Evolutionary conservation across 805 yeast genomes (phyloP).

Genomic region (Barnettozyma populi): DNA sequence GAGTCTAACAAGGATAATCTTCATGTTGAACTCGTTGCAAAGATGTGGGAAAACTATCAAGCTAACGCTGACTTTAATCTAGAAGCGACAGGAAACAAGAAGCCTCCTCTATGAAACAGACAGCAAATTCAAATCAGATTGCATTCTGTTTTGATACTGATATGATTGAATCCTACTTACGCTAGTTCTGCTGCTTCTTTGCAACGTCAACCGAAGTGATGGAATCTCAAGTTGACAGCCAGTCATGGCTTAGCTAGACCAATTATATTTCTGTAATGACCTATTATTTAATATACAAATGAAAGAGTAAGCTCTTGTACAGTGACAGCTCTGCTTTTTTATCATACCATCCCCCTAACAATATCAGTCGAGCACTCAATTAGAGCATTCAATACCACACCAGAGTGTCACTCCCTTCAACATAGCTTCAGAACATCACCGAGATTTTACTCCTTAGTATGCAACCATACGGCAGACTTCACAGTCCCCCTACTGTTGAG

Average conservation of each 20-base stretch:
- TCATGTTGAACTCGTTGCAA: constrained; percentile 65
- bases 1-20: constrained; percentile 61
- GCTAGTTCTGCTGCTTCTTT: too few relatives aligned
- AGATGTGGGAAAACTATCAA: constrained; percentile 74
- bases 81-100: constrained; percentile 57
- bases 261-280: neutral
- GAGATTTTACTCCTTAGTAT: neutral
- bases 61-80: constrained; percentile 66
- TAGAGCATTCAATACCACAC: neutral
- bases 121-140: neutral
- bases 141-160: neutral
- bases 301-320: neutral
- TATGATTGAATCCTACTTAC: neutral
- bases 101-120: constrained; percentile 38
- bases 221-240: neutral
- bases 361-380: too few relatives aligned
- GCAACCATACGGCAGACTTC: neutral
- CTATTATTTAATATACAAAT: constrained; percentile 3
- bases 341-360: neutral
- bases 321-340: neutral
- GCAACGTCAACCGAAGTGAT: neutral
- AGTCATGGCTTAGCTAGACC: neutral
- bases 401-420: neutral
- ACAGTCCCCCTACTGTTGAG: constrained; percentile 44
- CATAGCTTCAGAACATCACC: neutral